Evolutionary conservation across 2,329 filamentous ascomycete species (phyloP).

Genomic region (Magnaporthiopsis rhizophila): DNA sequence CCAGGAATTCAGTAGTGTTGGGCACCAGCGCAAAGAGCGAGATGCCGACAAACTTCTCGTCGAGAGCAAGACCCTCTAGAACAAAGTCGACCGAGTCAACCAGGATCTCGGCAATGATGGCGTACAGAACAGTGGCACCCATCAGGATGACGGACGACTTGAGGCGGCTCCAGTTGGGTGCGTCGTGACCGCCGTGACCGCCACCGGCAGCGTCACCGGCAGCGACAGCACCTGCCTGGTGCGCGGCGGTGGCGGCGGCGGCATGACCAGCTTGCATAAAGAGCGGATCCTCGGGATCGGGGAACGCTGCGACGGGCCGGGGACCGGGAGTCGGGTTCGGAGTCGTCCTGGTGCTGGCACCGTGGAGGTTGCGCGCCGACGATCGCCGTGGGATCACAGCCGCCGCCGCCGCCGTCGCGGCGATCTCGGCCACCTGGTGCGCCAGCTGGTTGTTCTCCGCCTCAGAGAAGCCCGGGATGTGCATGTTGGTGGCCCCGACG

Average conservation of each 20-base stretch:
- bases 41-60: conserved; percentile 96
- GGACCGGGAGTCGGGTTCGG: conserved; percentile 2
- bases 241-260: conserved; percentile 19
- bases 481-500: conserved; percentile 34
- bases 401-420: conserved; percentile 80
- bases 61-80: conserved; percentile 78
- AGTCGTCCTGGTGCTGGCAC: conserved; percentile 4
- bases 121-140: conserved; percentile 83
- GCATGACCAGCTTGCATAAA: neutral
- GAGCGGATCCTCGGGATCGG: neutral
- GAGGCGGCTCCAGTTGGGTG: conserved; percentile 92
- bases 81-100: conserved; percentile 98
- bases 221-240: conserved; percentile 35
- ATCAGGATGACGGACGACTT: conserved; percentile 89
- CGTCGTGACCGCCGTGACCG: conserved; percentile 74
- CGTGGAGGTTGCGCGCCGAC: conserved; percentile 8
- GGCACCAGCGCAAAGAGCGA: conserved; percentile 94
- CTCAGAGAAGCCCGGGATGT: conserved; percentile 65
- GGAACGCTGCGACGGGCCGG: neutral
- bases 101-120: conserved; percentile 93
- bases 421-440: conserved; percentile 86
- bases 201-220: conserved; percentile 21
- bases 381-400: conserved; percentile 32
- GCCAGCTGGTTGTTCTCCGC: conserved; percentile 75
- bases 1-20: conserved; percentile 95